These are phyloP conservation scores for Heterobasidion parviporum DNA, from an alignment of 1,284 basidiomycete genomes.

Conservation along the genomic window DNA sequence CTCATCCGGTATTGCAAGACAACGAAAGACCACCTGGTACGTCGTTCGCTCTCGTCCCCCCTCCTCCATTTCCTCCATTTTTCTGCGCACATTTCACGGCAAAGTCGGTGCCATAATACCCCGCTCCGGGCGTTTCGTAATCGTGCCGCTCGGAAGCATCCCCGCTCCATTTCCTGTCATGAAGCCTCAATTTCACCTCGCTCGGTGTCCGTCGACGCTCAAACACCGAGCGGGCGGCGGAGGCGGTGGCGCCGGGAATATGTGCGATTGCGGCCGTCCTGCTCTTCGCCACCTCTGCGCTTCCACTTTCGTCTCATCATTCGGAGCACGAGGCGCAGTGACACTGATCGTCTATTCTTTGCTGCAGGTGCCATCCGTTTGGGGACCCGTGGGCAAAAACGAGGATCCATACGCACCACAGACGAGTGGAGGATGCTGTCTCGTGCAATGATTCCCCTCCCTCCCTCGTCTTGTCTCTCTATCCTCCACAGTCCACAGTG, in stretches of 20 bases:
- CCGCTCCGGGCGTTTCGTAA: conserved; percentile 11
- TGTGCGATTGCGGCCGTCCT: too few relatives aligned
- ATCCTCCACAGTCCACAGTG: neutral
- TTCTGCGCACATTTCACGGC: neutral
- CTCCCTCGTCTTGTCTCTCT: neutral
- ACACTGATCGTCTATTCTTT: conserved; percentile 6
- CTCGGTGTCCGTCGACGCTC: too few relatives aligned
- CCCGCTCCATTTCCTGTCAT: too few relatives aligned
- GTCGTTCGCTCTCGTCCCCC: conserved; percentile 13
- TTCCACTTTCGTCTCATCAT: neutral
- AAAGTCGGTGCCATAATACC: too few relatives aligned
- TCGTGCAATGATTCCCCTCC: conserved; percentile 6
- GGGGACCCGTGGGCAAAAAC: conserved; percentile 79
- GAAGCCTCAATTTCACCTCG: too few relatives aligned
- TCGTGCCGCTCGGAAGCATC: too few relatives aligned
- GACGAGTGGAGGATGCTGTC: conserved; percentile 9
- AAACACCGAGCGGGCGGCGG: too few relatives aligned
- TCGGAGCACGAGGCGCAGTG: neutral
- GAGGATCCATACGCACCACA: conserved; percentile 78
- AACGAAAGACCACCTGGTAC: conserved; percentile 66
- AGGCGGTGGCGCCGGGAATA: too few relatives aligned
- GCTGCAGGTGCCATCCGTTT: conserved; percentile 76
- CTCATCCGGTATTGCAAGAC: conserved; percentile 70
- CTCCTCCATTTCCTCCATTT: neutral
- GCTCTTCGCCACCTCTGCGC: neutral